These are phyloP conservation scores for Lipomyces oligophaga DNA, from an alignment of 805 yeast genomes.

Conservation along the genomic window DNA sequence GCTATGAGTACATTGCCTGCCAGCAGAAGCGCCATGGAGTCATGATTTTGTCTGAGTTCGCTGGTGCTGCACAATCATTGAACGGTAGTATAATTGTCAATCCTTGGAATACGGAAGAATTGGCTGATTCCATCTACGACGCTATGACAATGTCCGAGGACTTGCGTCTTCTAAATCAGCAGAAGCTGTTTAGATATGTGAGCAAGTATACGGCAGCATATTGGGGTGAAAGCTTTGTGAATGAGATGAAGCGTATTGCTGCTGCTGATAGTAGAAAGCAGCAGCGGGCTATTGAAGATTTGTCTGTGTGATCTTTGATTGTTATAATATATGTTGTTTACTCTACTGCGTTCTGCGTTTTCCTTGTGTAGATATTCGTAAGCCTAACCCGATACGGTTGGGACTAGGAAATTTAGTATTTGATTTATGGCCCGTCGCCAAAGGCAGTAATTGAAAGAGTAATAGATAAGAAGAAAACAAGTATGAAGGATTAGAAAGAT, in stretches of 20 bases:
- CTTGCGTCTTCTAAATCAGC: conserved; percentile 72
- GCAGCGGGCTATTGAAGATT: too few relatives aligned
- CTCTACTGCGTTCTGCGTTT: too few relatives aligned
- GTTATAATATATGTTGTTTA: too few relatives aligned
- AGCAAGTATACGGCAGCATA: conserved; percentile 90
- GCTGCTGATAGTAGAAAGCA: conserved; percentile 17
- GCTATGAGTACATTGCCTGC: conserved; percentile 95
- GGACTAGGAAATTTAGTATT: too few relatives aligned
- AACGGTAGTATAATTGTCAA: conserved; percentile 92
- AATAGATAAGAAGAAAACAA: too few relatives aligned
- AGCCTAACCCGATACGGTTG: too few relatives aligned
- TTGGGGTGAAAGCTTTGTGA: conserved; percentile 97
- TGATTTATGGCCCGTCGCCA: too few relatives aligned
- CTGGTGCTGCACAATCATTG: conserved; percentile 98
- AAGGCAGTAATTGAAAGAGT: too few relatives aligned
- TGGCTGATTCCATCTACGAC: conserved; percentile 80
- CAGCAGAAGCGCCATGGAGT: conserved; percentile 84
- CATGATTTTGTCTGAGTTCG: conserved; percentile 85
- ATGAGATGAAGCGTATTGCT: conserved; percentile 51
- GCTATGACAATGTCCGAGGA: conserved; percentile 82
- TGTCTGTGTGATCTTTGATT: too few relatives aligned
- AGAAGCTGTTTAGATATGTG: conserved; percentile 79
- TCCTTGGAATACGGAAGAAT: conserved; percentile 97
- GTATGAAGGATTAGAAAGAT: too few relatives aligned
- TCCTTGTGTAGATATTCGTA: too few relatives aligned